Percentiles rank a stretch among this genome's conserved stretches.
These are phyloP conservation scores for Colletotrichum acutatum DNA, from an alignment of 2,329 filamentous ascomycete genomes.

Conservation along the genomic window DNA sequence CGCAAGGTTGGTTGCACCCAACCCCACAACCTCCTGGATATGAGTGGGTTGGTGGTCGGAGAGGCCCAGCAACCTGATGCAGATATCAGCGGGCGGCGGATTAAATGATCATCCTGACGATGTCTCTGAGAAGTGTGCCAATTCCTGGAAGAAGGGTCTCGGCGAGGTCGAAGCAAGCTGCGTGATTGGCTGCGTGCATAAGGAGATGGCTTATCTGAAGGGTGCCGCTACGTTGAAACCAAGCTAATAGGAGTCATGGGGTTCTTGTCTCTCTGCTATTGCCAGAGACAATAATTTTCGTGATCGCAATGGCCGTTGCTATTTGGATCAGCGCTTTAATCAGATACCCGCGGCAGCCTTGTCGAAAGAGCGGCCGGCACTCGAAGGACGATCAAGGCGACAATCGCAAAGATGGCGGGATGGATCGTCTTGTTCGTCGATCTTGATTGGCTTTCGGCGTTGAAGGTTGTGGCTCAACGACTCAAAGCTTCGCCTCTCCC, in stretches of 20 bases:
- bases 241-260: slow-evolving; percentile 33
- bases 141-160: slow-evolving; percentile 2
- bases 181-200: slow-evolving; percentile 21
- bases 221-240: slow-evolving; percentile 30
- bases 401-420: slow-evolving; percentile 2
- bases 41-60: slow-evolving; percentile 3
- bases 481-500: background rate
- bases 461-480: background rate
- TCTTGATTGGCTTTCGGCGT: background rate
- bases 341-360: slow-evolving; percentile 23
- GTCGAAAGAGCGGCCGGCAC: slow-evolving; percentile 20
- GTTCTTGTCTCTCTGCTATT: slow-evolving; percentile 34
- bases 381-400: slow-evolving; percentile 13
- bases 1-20: slow-evolving; percentile 2
- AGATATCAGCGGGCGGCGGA: slow-evolving; percentile 15
- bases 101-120: slow-evolving; percentile 22
- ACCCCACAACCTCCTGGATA: slow-evolving; percentile 11
- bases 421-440: background rate
- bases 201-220: slow-evolving; percentile 30
- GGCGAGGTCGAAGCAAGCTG: background rate
- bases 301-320: background rate
- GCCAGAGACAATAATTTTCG: slow-evolving; percentile 21
- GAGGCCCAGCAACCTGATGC: background rate
- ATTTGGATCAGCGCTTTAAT: slow-evolving; percentile 2
- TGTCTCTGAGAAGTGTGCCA: slow-evolving; percentile 16